These are phyloP conservation scores for Boletellus dicymbophilus DNA, from an alignment of 1,284 basidiomycete species.

Conservation along the genomic window DNA sequence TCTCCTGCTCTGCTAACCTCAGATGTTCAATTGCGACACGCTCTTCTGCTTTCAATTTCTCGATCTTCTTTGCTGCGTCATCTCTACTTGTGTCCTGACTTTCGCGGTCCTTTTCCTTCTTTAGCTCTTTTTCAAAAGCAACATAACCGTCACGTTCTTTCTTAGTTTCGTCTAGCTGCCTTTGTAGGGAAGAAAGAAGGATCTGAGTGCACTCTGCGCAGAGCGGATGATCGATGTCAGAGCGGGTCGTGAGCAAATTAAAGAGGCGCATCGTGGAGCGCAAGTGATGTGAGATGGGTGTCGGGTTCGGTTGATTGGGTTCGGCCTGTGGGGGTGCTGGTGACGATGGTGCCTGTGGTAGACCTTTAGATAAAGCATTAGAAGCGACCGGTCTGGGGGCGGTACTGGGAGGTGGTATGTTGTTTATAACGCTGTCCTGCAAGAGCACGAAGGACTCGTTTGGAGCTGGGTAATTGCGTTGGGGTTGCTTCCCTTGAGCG, in stretches of 20 bases:
- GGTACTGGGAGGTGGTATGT: conserved; percentile 50
- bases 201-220: conserved; percentile 93
- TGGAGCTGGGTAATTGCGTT: conserved; percentile 53
- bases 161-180: conserved; percentile 87
- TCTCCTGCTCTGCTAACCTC: conserved; percentile 72
- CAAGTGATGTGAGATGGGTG: conserved; percentile 78
- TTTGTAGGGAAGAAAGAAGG: conserved; percentile 75
- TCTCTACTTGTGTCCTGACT: conserved; percentile 58
- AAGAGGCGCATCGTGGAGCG: conserved; percentile 76
- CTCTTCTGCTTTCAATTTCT: conserved; percentile 77
- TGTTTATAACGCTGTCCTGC: conserved; percentile 76
- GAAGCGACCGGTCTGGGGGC: conserved; percentile 41
- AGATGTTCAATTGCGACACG: conserved; percentile 71
- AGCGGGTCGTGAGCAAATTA: conserved; percentile 75
- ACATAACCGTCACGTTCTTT: conserved; percentile 93
- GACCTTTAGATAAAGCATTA: conserved; percentile 24
- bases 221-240: conserved; percentile 92
- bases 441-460: conserved; percentile 90
- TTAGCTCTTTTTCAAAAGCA: conserved; percentile 86
- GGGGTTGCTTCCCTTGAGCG: conserved; percentile 56
- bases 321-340: conserved; percentile 38
- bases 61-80: conserved; percentile 71
- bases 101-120: conserved; percentile 71
- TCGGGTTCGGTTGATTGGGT: conserved; percentile 57
- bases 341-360: conserved; percentile 20